Base-by-base conservation (phyloP, 768 basidiomycete species). In the Tricholoma saponaceum region DNA sequence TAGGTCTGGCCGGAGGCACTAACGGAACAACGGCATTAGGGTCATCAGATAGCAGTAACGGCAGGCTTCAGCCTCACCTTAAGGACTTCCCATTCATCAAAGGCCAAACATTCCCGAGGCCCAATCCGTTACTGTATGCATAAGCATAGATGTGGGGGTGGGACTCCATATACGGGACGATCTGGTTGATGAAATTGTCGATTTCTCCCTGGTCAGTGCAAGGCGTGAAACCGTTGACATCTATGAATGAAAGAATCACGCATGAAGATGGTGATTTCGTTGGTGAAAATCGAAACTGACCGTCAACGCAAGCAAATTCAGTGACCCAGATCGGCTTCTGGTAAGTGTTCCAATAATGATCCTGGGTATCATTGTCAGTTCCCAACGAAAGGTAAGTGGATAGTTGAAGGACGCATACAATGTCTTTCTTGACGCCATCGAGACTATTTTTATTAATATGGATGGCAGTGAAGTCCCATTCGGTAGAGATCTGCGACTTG, bases 361-460 rank as follows among this genome's bases (percentile, higher is more conserved):
- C 72, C 79, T 78, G 53, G 37, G 30, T 13, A 10, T 10, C 6
- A 25, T 49, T 51, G n/a, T 59, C 37, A 47, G 49, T 16, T 23
- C 23, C n/a, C 18, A n/a, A 20, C 26, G 4, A 46, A 5, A 46
- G 26, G 46, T 26, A 30, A 18, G 9, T 18, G 3, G 20, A 55
- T 32, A n/a, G 30, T 33, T 25, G 2, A 54, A 5, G n/a, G 12
- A 20, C 14, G 59, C 73, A 51, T 60, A 76, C 79, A 51, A 80
- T 69, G 60, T 76, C 79, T 43, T 71, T 73, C 64, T 72, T 69
- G 39, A 79, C 77, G 23, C 79, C 78, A 20, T 66, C 74, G 51
- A 80, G 62, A 58, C 54, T 77, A 56, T 79, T 77, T 68, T 80
- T 80, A 68, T 79, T 80, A 58, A 80, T 69, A 61, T 80, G 79